Percentiles rank a stretch among this genome's conserved stretches.
Evolutionary conservation across 2,329 filamentous ascomycete genomes (phyloP).

Genomic region (Claviceps arundinis): DNA sequence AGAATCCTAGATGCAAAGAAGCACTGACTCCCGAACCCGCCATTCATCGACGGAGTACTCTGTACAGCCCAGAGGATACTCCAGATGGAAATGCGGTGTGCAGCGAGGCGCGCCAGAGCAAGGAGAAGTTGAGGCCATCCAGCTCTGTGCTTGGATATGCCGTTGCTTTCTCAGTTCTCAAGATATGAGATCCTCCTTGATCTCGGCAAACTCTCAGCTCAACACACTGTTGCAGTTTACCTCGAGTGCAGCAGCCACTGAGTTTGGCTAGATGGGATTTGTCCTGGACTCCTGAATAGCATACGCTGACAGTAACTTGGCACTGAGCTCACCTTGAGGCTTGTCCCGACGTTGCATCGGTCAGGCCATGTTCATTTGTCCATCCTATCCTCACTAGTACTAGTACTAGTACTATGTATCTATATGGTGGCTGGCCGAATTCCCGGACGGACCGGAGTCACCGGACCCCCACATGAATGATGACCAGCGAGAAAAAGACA

Average conservation of each 20-base stretch:
- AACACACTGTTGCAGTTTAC: constrained; percentile 23
- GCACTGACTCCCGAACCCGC: background rate
- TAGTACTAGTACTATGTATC: background rate
- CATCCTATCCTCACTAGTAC: no score
- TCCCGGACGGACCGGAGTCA: no score
- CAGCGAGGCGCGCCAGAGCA: no score
- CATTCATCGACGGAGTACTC: no score
- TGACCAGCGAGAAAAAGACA: background rate
- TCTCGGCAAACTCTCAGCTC: constrained; percentile 22
- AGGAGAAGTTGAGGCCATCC: no score
- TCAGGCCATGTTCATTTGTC: background rate
- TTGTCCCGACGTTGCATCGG: background rate
- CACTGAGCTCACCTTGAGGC: background rate
- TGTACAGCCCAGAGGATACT: no score
- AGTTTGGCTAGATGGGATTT: constrained; percentile 15
- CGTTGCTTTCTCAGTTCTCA: no score
- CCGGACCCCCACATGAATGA: background rate
- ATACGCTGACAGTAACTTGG: background rate
- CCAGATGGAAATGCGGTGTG: no score
- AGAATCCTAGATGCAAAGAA: background rate
- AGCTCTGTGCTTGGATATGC: no score
- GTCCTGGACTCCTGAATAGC: background rate
- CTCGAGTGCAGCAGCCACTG: constrained; percentile 24
- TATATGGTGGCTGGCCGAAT: background rate
- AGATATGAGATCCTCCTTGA: constrained; percentile 10